Base-by-base conservation (phyloP, 768 basidiomycete genomes). In the Auriscalpium microsporum region DNA sequence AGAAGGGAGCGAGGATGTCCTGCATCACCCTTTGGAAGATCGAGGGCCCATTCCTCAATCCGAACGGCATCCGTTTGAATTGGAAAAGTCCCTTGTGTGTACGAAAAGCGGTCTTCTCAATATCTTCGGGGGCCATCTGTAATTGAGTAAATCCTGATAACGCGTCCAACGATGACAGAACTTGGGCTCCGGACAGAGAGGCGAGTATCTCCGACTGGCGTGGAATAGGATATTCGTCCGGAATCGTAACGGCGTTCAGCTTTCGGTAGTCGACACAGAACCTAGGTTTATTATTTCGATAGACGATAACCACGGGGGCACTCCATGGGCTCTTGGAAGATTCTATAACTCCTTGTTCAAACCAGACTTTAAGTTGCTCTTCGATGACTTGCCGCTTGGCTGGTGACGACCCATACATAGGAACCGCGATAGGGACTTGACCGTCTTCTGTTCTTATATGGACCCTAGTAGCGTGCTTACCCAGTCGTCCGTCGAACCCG, bases 21-120 rank as follows among this genome's bases (percentile, higher is more conserved):
- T 74, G 71, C 73, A 76, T 75, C 0, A 73, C 58, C 19, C 71
- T 42, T 50, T 75, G 74, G 52, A 75, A 75, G 0, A 73, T 59
- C 2, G 67, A 58, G 0, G 75, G 75, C 1, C 53, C 64, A 49
- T 68, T 68, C 14, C 50, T 21, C 10, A 36, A 51, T 0, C 56
- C 55, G 49, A 76, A 75, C 0, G 74, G 75, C 71, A 75, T 73
- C 34, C 71, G 50, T n/a, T 54, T 56, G 53, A 75, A 75, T 55
- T 76, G 73, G 37, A 47, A 71, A 0, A 76, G 55, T 11, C 74
- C 75, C 47, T 60, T 49, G 57, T 75, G 75, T 0, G 66, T 66
- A 8, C 71, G 51, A 48, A 76, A 75, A 0, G 72, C 71, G 0
- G 67, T 64, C 38, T 69, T 68, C n/a, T 70, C 65, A 16, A 56